Base-by-base conservation (phyloP, 768 basidiomycete species). In the Hygrophoropsis aurantiaca region DNA sequence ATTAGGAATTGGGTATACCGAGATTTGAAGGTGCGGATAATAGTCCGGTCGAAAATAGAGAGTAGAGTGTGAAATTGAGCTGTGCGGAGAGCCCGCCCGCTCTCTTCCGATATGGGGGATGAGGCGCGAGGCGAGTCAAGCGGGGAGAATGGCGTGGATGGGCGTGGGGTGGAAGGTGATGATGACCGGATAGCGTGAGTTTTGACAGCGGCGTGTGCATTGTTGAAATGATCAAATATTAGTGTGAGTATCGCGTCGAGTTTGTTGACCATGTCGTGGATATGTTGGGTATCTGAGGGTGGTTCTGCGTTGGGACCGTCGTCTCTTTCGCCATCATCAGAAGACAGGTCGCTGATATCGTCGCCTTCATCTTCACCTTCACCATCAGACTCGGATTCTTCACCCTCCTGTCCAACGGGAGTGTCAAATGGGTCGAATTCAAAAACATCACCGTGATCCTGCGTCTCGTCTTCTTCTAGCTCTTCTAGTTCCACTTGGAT, bases 1-100 rank as follows among this genome's bases (percentile, higher is more conserved):
- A 98, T 59, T 50, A 99, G 80, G 70, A 99, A 99, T 58, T 98
- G 97, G 11, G 93, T 94, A 66, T 98, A 97, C 32, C 94, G 89
- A 0, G 94, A 97, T 59, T 94, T 94, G 73, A 97, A 97, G 2
- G 97, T 98, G 32, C 85, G 88, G 40, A 99, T 80, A 61, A 99
- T 93, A 30, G 85, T 85, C 33, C 91, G 83, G 64, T 97, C 92
- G 59, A 99, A 99, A 53, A 97, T 92, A 53, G 87, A 83, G 42
- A 99, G 81, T 16, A 99, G 84, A 23, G 87, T 80, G 56, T 89
- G 79, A 64, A 98, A 98, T 55, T 90, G 90, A 1, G 79, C 62
- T 5, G 76, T 76, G 20, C 74, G 78, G 25, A 71, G 58, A 4
- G 66, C 61, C 38, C 72, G 73, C 20, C 65, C 60, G 35, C 65